Evolutionary conservation across 176 grass and related monocot genomes (phyloP), one percentile per base, ranked within the genome.

Genomic region (Oropetium thomaeum): DNA sequence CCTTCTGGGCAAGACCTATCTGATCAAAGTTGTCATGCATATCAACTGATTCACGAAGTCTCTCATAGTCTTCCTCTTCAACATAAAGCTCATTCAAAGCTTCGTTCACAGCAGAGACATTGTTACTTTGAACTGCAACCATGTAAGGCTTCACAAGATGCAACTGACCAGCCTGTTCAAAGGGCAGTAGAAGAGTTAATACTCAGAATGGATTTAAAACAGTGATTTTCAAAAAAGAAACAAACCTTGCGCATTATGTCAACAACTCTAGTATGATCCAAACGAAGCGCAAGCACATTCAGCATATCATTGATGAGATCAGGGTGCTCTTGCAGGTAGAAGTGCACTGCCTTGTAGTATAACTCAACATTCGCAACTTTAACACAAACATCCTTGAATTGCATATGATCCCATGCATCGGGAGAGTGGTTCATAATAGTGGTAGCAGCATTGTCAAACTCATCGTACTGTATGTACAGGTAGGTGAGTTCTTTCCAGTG

Each of bases 391-490:
- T 97, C 95, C 74, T 97, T 94, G 62, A 97, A 97, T 58, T 97
- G 91, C 95, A 93, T 93, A 85, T 97, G 95, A 80, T 97, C 95
- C 95, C 95, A 97, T 45, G 95, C 91, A 89, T 97, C 95, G 68
- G 91, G 95, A 55, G 95, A 97, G 81, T 97, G 95, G 71, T 92
- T 92, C 95, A 97, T 97, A n/a, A 97, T 93, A 66, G 95, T 97
- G 44, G 80, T 97, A n/a, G 91, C 95, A 82, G 95, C 95, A 87
- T 97, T 97, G 84, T 97, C 88, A 61, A 93, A 93, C 60, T 97
- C 91, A 78, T 92, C 88, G 57, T 97, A 93, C 39, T 93, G 95
- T 63, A 97, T 93, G 79, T 93, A 93, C 7, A 97, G 86, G 67
- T 97, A 93, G 7, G 91, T 97, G 47, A 97, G 95, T 69, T 97